Base-by-base conservation (phyloP, 2,329 filamentous ascomycete genomes). In the Xylaria hypoxylon region DNA sequence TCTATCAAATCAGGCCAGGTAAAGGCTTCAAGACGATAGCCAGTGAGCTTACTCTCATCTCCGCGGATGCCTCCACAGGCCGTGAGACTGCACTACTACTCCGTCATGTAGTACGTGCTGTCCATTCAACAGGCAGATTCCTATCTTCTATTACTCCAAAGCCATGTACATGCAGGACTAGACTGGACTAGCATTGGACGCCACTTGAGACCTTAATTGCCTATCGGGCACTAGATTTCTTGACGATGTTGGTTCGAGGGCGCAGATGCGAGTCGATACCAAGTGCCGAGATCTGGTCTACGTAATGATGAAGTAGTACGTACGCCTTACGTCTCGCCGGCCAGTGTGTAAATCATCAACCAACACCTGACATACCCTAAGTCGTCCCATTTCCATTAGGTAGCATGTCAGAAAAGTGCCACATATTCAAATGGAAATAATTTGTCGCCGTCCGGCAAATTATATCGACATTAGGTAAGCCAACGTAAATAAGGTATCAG, bases 151-250 rank as follows among this genome's bases (percentile, higher is more conserved):
- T 45, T 45, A 35, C 50, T 35, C 59, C 26, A 17, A 52, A 26
- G 26, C 24, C 17, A n/a, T 51, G 28, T 56, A 52, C 42, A 13
- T 48, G 47, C 22, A 62, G 40, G 38, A 22, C 33, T 53, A 26
- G 24, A 48, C 31, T 50, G 8, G 10, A 33, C 17, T 28, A 13
- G 60, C n/a, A 67, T 59, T 59, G 50, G 64, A 45, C 59, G 55
- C 60, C 50, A 59, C 48, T 33, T n/a, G 35, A 19, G 55, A 28
- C 38, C 35, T 19, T 31, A 4, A 51, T n/a, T 50, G 38, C 50
- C 48, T 31, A 45, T 47, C 24, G 24, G 22, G 53, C 35, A 28
- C 19, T n/a, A 35, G n/a, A 13, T 44, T 22, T 53, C 24, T 57
- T 33, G 24, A 50, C 6, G 55, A 31, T 55, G 26, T n/a, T 40